Evolutionary conservation across 805 yeast genomes (phyloP).

Genomic region (Candida railenensis): DNA sequence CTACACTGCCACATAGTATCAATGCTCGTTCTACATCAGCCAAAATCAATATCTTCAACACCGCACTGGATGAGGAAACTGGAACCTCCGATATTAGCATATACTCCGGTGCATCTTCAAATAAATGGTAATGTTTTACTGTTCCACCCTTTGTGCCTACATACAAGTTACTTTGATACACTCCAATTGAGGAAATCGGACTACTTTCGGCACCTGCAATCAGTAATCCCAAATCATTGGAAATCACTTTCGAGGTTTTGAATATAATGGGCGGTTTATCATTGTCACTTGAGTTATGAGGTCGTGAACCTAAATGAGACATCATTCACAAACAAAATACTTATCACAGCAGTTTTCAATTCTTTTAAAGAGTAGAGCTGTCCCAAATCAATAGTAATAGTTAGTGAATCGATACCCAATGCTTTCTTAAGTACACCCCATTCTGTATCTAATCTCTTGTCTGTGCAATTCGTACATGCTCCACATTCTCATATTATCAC

Average conservation of each 20-base stretch:
- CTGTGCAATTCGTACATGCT: no score
- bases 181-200: conserved; percentile 8
- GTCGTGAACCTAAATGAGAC: neutral
- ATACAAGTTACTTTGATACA: conserved; percentile 31
- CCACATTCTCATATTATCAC: no score
- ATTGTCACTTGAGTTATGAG: neutral
- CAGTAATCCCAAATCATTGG: neutral
- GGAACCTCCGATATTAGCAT: conserved; percentile 26
- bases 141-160: conserved; percentile 36
- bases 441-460: no score
- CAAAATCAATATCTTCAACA: conserved; percentile 25
- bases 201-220: neutral
- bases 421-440: no score
- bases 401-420: no score
- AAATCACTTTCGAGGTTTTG: neutral
- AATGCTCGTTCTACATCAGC: conserved; percentile 24
- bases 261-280: neutral
- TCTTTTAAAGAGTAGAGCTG: no score
- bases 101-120: conserved; percentile 38
- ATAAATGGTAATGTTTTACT: conserved; percentile 37
- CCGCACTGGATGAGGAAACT: conserved; percentile 9
- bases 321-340: neutral
- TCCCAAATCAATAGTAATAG: no score
- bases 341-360: no score
- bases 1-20: conserved; percentile 24